phyloP scores from a whole-genome alignment of 768 basidiomycete genomes.

The Tulasnella sp. region DNA sequence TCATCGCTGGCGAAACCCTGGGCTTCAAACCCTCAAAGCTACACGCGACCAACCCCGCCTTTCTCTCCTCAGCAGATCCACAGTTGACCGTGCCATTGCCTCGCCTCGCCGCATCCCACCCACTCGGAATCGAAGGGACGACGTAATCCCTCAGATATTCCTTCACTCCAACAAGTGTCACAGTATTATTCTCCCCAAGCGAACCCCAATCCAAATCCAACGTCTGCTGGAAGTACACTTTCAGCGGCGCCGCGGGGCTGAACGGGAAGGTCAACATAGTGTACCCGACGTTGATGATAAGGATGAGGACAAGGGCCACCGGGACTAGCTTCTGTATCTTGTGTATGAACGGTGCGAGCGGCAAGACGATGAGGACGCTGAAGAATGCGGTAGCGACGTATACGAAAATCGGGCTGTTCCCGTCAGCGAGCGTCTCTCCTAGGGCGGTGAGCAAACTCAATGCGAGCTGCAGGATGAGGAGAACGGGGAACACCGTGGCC shows the following conservation, averaged over 20 bases:
- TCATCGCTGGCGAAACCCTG: constrained; percentile 19
- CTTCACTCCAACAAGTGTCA: constrained; percentile 22
- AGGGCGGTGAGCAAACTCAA: constrained; percentile 39
- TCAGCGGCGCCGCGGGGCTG: constrained; percentile 47
- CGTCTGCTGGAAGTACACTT: constrained; percentile 59
- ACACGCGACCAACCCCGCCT: constrained; percentile 27
- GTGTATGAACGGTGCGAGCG: constrained; percentile 54
- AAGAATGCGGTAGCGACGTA: constrained; percentile 40
- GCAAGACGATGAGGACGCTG: constrained; percentile 43
- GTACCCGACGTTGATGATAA: constrained; percentile 35
- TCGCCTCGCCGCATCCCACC: constrained; percentile 27
- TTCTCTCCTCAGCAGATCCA: constrained; percentile 25
- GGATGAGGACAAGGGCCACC: constrained; percentile 31
- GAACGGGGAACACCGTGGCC: constrained; percentile 42
- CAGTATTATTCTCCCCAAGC: constrained; percentile 19
- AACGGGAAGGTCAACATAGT: constrained; percentile 50
- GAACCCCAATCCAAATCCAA: constrained; percentile 34
- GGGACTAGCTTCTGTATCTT: constrained; percentile 37
- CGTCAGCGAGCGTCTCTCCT: constrained; percentile 53
- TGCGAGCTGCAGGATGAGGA: constrained; percentile 43
- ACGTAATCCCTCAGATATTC: constrained; percentile 36
- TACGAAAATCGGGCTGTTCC: constrained; percentile 42
- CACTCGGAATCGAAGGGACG: constrained; percentile 44
- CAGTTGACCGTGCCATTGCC: constrained; percentile 25
- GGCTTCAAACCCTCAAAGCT: constrained; percentile 39